These are phyloP conservation scores for Podospora appendiculata DNA, from an alignment of 495 filamentous ascomycete genomes.

Conservation along the genomic window DNA sequence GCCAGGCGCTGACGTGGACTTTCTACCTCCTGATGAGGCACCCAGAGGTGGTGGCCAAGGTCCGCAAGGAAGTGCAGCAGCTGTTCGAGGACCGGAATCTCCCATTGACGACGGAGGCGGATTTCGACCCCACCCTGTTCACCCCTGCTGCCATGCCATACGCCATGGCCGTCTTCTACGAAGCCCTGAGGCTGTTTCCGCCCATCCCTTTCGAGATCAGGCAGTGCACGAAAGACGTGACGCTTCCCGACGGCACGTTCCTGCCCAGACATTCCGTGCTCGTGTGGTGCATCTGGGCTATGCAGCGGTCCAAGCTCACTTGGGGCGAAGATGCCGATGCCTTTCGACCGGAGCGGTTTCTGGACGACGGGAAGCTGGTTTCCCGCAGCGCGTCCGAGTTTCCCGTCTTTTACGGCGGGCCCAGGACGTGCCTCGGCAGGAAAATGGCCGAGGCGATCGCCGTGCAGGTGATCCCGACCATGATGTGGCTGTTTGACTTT, in stretches of 20 bases:
- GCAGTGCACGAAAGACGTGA: constrained; percentile 40
- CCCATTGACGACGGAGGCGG: neutral
- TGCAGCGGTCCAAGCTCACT: constrained; percentile 45
- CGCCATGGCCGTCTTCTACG: constrained; percentile 49
- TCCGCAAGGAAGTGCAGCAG: constrained; percentile 35
- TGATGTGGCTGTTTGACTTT: constrained; percentile 44
- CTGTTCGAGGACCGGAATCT: constrained; percentile 7
- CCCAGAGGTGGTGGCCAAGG: constrained; percentile 22
- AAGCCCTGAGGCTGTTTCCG: constrained; percentile 47
- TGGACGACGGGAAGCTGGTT: constrained; percentile 33
- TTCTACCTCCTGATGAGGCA: constrained; percentile 49
- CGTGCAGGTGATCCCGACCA: constrained; percentile 40
- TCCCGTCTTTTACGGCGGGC: constrained; percentile 55
- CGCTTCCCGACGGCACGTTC: constrained; percentile 51
- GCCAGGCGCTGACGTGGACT: constrained; percentile 53
- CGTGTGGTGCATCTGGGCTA: constrained; percentile 53
- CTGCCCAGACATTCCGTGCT: constrained; percentile 43
- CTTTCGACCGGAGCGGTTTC: constrained; percentile 48
- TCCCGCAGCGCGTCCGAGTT: constrained; percentile 44
- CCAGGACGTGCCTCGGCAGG: constrained; percentile 49
- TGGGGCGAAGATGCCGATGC: constrained; percentile 50
- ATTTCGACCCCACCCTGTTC: constrained; percentile 29
- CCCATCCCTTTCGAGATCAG: constrained; percentile 57
- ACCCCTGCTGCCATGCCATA: constrained; percentile 41
- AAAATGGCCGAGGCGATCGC: constrained; percentile 53